Evolutionary conservation across 371 early-diverging fungal species (phyloP).

Genomic region (Mucor circinelloides): DNA sequence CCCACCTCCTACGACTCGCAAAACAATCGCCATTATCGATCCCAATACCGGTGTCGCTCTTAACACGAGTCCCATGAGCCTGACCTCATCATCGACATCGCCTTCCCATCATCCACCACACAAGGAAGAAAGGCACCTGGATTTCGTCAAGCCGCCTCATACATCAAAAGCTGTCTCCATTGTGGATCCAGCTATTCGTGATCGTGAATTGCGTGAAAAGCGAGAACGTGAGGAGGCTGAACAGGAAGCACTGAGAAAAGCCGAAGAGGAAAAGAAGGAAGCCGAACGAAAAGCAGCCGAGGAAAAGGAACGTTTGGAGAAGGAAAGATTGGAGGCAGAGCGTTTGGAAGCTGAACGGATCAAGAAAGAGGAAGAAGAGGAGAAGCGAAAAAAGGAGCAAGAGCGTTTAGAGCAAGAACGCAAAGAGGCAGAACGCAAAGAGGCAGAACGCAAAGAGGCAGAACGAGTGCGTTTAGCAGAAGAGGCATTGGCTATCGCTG

Average conservation of each 20-base stretch:
- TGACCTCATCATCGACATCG: slow-evolving; percentile 26
- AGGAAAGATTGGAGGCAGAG: slow-evolving; percentile 39
- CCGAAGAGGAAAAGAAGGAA: slow-evolving; percentile 26
- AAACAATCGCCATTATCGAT: slow-evolving; percentile 71
- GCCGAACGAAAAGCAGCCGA: slow-evolving; percentile 11
- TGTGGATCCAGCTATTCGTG: slow-evolving; percentile 59
- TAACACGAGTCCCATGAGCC: slow-evolving; percentile 12
- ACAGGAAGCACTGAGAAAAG: slow-evolving; percentile 36
- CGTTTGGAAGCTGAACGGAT: slow-evolving; percentile 17
- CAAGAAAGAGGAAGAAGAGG: slow-evolving; percentile 7
- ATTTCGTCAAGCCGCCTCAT: slow-evolving; percentile 31
- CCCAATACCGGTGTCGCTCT: slow-evolving; percentile 72
- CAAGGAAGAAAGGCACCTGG: slow-evolving; percentile 33
- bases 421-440: slow-evolving; percentile 22
- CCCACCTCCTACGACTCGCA: slow-evolving; percentile 43
- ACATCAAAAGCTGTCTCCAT: slow-evolving; percentile 60
- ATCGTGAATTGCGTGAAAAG: slow-evolving; percentile 33
- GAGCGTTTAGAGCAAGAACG: slow-evolving; percentile 13
- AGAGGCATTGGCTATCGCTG: slow-evolving; percentile 13
- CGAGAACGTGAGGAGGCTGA: slow-evolving; percentile 54
- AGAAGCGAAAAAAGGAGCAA: slow-evolving; percentile 22
- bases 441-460: slow-evolving; percentile 22
- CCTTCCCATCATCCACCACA: slow-evolving; percentile 7
- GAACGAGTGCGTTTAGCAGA: slow-evolving; percentile 30
- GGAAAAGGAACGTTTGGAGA: slow-evolving; percentile 19